These are phyloP conservation scores for Rhodosporidiobolus odoratus DNA, from an alignment of 768 basidiomycete species.

Conservation along the genomic window DNA sequence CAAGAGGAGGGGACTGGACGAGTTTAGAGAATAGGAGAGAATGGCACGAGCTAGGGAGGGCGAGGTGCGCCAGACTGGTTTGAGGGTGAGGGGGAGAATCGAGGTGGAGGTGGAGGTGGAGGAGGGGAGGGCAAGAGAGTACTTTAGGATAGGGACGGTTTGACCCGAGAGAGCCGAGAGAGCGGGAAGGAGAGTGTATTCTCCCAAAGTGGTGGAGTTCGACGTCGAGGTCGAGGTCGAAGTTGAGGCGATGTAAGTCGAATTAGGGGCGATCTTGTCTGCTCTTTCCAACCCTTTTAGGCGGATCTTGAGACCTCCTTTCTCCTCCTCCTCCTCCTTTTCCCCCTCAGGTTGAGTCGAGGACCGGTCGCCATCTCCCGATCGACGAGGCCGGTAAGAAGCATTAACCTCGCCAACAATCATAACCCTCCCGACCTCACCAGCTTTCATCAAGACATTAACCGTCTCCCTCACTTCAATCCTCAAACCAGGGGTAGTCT, in stretches of 20 bases:
- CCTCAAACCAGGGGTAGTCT: slow-evolving; percentile 43
- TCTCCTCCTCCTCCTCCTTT: not conserved
- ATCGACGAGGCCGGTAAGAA: slow-evolving; percentile 33
- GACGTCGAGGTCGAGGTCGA: too few relatives aligned
- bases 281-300: slow-evolving; percentile 46
- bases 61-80: slow-evolving; percentile 48
- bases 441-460: slow-evolving; percentile 47
- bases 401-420: slow-evolving; percentile 49
- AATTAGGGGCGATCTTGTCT: slow-evolving; percentile 52
- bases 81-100: slow-evolving; percentile 45
- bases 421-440: slow-evolving; percentile 45
- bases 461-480: slow-evolving; percentile 48
- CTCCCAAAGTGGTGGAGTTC: slow-evolving; percentile 43
- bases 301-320: slow-evolving; percentile 43
- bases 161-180: slow-evolving; percentile 26
- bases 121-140: slow-evolving; percentile 46
- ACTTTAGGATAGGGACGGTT: slow-evolving; percentile 48
- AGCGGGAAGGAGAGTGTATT: slow-evolving; percentile 46
- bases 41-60: slow-evolving; percentile 48
- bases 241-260: slow-evolving; percentile 45
- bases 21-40: slow-evolving; percentile 45
- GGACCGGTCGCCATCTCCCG: too few relatives aligned
- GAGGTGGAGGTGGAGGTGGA: slow-evolving; percentile 14
- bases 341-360: not conserved
- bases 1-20: slow-evolving; percentile 17